Percentiles rank a stretch among this genome's conserved stretches.
Conservation (phyloP, 352 stramenopile genomes). For the Phytophthora pluvialis region DNA sequence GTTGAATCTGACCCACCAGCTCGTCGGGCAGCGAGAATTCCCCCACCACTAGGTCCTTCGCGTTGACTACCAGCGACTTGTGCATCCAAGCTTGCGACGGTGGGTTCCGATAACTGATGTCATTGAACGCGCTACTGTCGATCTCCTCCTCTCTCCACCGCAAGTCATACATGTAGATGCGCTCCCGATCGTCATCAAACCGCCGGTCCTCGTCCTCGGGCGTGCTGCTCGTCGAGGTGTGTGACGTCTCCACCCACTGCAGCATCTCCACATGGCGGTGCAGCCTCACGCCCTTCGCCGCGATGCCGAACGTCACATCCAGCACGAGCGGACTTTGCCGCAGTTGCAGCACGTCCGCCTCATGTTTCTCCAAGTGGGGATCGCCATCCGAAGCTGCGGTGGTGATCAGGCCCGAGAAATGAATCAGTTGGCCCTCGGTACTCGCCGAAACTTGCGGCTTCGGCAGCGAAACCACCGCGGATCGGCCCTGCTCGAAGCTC, state of each 20-base stretch:
- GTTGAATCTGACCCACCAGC: constrained; percentile 75
- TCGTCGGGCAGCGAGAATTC: constrained; percentile 63
- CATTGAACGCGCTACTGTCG: constrained; percentile 65
- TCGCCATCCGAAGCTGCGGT: constrained; percentile 20
- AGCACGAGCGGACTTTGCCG: constrained; percentile 61
- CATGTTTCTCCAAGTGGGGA: constrained; percentile 13
- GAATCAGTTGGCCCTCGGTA: constrained; percentile 47
- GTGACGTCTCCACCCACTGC: constrained; percentile 82
- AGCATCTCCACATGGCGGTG: constrained; percentile 79
- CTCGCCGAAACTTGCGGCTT: constrained; percentile 23
- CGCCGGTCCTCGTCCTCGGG: constrained; percentile 53
- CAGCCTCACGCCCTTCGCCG: constrained; percentile 67
- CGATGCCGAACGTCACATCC: constrained; percentile 66
- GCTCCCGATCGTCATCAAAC: constrained; percentile 59
- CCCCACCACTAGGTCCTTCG: constrained; percentile 55
- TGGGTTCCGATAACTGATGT: constrained; percentile 71
- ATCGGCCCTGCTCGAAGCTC: constrained; percentile 59
- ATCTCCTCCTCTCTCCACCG: constrained; percentile 57
- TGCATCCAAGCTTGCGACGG: constrained; percentile 60
- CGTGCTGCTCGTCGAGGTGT: constrained; percentile 55
- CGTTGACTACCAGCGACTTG: constrained; percentile 40
- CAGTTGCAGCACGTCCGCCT: constrained; percentile 20
- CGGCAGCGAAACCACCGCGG: constrained; percentile 35
- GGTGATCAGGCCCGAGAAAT: constrained; percentile 63
- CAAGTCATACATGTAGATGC: constrained; percentile 79